These are phyloP conservation scores for Fusarium multiceps DNA, from an alignment of 2,329 filamentous ascomycete genomes.

Conservation along the genomic window DNA sequence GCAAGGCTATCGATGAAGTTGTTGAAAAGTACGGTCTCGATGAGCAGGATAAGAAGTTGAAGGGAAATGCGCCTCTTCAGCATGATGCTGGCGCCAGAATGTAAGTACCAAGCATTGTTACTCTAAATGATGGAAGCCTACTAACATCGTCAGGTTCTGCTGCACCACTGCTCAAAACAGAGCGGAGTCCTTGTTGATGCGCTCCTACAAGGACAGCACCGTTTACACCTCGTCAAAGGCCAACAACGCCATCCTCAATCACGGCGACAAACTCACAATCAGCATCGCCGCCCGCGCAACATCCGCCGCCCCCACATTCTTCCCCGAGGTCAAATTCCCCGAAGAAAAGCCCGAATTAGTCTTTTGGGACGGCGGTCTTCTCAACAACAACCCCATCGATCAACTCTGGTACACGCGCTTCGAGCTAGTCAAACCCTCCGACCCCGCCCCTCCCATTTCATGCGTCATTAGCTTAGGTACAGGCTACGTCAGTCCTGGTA, in stretches of 20 bases:
- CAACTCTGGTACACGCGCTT: conserved; percentile 38
- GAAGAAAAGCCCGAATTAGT: conserved; percentile 13
- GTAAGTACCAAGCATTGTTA: neutral
- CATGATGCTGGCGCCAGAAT: conserved; percentile 15
- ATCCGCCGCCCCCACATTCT: conserved; percentile 34
- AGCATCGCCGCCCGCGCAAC: conserved; percentile 34
- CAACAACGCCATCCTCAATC: conserved; percentile 10
- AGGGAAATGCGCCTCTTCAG: conserved; percentile 28
- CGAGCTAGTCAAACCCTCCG: conserved; percentile 19
- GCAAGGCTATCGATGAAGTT: conserved; percentile 26
- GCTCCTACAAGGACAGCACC: conserved; percentile 21
- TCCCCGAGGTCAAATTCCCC: conserved; percentile 26
- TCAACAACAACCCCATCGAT: conserved; percentile 39
- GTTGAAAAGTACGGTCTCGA: conserved; percentile 29
- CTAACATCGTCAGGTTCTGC: conserved; percentile 9
- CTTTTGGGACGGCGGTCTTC: conserved; percentile 36
- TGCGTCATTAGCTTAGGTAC: conserved; percentile 33
- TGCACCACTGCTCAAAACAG: conserved; percentile 30
- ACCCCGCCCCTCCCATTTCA: conserved; percentile 4
- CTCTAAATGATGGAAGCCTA: too few relatives aligned
- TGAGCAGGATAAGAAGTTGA: conserved; percentile 27
- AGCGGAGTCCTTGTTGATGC: conserved; percentile 30
- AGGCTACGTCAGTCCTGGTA: conserved; percentile 15
- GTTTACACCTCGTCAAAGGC: conserved; percentile 5
- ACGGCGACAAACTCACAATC: conserved; percentile 32